phyloP scores from a whole-genome alignment of 2,329 filamentous ascomycete genomes.

The Alternaria rosae region DNA sequence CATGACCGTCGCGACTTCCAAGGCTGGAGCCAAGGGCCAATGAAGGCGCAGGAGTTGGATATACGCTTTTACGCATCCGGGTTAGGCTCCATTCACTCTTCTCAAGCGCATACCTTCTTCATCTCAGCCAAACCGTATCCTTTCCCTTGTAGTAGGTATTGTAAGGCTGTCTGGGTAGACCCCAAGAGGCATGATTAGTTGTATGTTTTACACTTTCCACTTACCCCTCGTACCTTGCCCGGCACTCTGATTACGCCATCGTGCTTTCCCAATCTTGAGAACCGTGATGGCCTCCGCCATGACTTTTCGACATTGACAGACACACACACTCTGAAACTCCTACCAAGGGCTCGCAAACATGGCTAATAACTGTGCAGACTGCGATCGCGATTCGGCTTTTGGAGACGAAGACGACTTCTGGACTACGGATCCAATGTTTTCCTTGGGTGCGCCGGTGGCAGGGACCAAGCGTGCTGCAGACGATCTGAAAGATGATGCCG shows the following conservation, averaged over 20 bases:
- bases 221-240: background rate
- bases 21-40: constrained; percentile 4
- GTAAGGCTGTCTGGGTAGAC: background rate
- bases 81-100: constrained; percentile 12
- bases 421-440: constrained; percentile 37
- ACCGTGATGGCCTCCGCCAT: constrained; percentile 14
- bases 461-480: constrained; percentile 44
- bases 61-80: background rate
- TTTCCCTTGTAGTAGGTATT: background rate
- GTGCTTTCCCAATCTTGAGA: constrained; percentile 6
- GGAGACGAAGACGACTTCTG: constrained; percentile 39
- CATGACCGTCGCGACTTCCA: background rate
- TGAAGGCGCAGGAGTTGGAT: constrained; percentile 9
- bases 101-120: background rate
- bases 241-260: constrained; percentile 3
- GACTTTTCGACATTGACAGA: constrained; percentile 8
- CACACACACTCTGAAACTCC: constrained; percentile 8
- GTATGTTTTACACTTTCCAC: constrained; percentile 1
- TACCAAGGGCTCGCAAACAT: constrained; percentile 22
- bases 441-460: constrained; percentile 33
- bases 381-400: constrained; percentile 43
- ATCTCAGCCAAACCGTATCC: background rate
- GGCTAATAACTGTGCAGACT: constrained; percentile 40
- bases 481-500: constrained; percentile 25
- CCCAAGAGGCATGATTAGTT: constrained; percentile 3